Conservation (phyloP, 495 filamentous ascomycete species). For the Penicillium angulare region DNA sequence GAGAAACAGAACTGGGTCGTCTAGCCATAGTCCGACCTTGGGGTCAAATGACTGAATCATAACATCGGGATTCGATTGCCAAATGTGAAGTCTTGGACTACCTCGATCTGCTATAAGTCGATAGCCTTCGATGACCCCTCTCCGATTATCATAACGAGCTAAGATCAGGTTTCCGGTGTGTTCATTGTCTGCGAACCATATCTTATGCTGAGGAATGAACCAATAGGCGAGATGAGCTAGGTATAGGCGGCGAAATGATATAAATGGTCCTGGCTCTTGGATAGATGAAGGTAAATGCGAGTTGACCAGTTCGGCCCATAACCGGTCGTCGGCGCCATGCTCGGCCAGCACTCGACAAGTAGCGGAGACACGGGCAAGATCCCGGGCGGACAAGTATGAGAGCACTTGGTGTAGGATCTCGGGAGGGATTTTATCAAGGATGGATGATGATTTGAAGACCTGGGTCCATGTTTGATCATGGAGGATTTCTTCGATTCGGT, state of each 20-base stretch:
- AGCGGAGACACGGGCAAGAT: conserved; percentile 52
- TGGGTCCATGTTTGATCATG: conserved; percentile 3
- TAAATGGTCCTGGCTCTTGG: conserved; percentile 52
- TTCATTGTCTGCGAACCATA: conserved; percentile 83
- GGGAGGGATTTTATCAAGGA: conserved; percentile 52
- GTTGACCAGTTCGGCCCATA: conserved; percentile 65
- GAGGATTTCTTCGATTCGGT: conserved; percentile 12
- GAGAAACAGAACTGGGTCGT: conserved; percentile 67
- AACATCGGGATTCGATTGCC: conserved; percentile 65
- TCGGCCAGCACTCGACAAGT: conserved; percentile 55
- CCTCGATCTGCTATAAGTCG: conserved; percentile 65
- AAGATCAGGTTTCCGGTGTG: conserved; percentile 69
- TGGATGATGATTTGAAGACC: conserved; percentile 1
- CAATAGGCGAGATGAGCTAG: conserved; percentile 73
- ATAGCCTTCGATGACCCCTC: conserved; percentile 78
- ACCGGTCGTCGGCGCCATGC: conserved; percentile 52
- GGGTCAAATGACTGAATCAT: conserved; percentile 75
- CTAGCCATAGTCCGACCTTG: conserved; percentile 62
- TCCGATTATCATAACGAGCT: conserved; percentile 65
- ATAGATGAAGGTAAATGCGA: conserved; percentile 54
- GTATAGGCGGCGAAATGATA: conserved; percentile 67
- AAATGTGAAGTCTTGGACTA: conserved; percentile 50
- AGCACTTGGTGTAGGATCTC: conserved; percentile 65
- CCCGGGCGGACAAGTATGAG: conserved; percentile 55
- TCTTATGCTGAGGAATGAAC: conserved; percentile 74